Evolutionary conservation across 1,284 basidiomycete genomes (phyloP).

Genomic region (Wolfiporia cocos): DNA sequence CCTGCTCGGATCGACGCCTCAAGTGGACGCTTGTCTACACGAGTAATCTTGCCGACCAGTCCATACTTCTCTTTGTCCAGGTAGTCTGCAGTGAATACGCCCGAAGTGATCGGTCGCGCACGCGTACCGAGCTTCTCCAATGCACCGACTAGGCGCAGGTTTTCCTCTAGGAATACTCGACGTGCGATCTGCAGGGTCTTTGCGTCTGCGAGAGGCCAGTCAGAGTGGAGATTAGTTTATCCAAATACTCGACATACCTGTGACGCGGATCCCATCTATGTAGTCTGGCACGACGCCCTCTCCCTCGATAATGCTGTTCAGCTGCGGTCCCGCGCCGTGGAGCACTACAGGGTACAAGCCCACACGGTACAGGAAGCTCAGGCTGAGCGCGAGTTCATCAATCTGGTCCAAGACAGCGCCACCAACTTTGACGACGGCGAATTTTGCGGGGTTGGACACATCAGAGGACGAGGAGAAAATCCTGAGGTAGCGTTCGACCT

Average conservation of each 20-base stretch:
- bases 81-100: conserved; percentile 93
- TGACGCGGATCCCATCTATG: conserved; percentile 93
- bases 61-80: conserved; percentile 92
- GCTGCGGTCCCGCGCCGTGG: conserved; percentile 92
- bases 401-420: conserved; percentile 89
- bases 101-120: conserved; percentile 92
- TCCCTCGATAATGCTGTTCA: conserved; percentile 87
- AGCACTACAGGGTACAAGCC: conserved; percentile 93
- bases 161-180: conserved; percentile 94
- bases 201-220: conserved; percentile 58
- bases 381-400: conserved; percentile 86
- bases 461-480: conserved; percentile 91
- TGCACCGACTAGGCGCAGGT: conserved; percentile 86
- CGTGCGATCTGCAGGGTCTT: conserved; percentile 91
- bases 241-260: conserved; percentile 66
- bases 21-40: conserved; percentile 89
- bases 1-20: conserved; percentile 94
- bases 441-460: conserved; percentile 79
- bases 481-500: conserved; percentile 93
- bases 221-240: too few species aligned
- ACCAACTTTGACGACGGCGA: conserved; percentile 93
- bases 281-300: conserved; percentile 93
- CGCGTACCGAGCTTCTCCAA: conserved; percentile 91
- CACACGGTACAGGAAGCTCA: conserved; percentile 91
- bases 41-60: conserved; percentile 91